phyloP scores from a whole-genome alignment of 1,139 yeast species.

The Blastobotrys apis region DNA sequence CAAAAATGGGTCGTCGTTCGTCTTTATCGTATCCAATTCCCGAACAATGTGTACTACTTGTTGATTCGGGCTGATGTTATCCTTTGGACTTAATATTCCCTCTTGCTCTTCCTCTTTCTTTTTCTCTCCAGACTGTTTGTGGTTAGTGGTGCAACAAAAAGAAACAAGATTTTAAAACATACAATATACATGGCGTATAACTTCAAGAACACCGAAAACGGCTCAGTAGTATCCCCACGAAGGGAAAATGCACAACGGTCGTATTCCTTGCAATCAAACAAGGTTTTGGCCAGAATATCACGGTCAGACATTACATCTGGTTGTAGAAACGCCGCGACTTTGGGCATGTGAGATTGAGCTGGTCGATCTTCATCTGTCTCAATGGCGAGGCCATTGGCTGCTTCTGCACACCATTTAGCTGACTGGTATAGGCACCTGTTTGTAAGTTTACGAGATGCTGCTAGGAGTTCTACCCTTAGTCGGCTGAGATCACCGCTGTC shows the following conservation, averaged over 20 bases:
- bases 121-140: constrained; percentile 58
- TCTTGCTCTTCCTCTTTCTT: constrained; percentile 69
- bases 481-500: constrained; percentile 16
- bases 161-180: constrained; percentile 2
- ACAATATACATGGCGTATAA: constrained; percentile 61
- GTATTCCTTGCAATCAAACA: constrained; percentile 81
- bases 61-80: constrained; percentile 35
- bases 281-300: constrained; percentile 58
- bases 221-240: constrained; percentile 37
- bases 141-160: constrained; percentile 1
- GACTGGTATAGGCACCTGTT: constrained; percentile 59
- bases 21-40: constrained; percentile 29
- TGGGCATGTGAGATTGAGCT: too few species aligned
- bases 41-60: constrained; percentile 33
- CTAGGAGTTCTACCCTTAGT: constrained; percentile 36
- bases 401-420: constrained; percentile 82
- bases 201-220: constrained; percentile 58
- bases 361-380: constrained; percentile 20
- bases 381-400: constrained; percentile 49
- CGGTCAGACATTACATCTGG: constrained; percentile 13
- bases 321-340: constrained; percentile 17
- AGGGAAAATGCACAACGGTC: constrained; percentile 68
- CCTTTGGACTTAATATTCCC: constrained; percentile 51
- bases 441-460: constrained; percentile 40
- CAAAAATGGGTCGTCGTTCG: constrained; percentile 52